phyloP scores from a whole-genome alignment of 1,284 basidiomycete species.

The Clitocybe nebularis region DNA sequence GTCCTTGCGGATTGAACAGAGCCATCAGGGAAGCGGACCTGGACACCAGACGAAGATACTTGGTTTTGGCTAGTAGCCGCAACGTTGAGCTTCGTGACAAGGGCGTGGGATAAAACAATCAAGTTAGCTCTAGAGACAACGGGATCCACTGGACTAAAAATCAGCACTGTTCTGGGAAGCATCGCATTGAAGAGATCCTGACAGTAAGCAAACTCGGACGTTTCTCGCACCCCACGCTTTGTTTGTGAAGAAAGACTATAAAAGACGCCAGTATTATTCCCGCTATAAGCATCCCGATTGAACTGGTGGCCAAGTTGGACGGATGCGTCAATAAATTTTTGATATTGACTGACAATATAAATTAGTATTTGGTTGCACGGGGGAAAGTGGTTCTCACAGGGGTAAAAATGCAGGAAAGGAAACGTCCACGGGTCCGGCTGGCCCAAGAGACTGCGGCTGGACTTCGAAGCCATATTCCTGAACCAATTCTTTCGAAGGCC shows the following conservation, averaged over 20 bases:
- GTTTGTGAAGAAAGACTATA: constrained; percentile 27
- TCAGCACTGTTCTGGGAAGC: neutral
- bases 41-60: constrained; percentile 18
- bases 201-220: constrained; percentile 27
- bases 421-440: constrained; percentile 23
- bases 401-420: constrained; percentile 27
- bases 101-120: constrained; percentile 21
- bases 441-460: constrained; percentile 21
- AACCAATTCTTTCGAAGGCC: constrained; percentile 9
- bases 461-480: constrained; percentile 24
- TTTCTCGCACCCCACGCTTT: constrained; percentile 18
- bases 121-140: constrained; percentile 20
- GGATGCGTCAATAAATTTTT: constrained; percentile 25
- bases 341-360: constrained; percentile 19
- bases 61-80: neutral
- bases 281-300: constrained; percentile 25
- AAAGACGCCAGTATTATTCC: constrained; percentile 26
- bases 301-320: constrained; percentile 25
- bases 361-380: neutral
- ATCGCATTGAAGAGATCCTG: constrained; percentile 6
- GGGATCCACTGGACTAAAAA: constrained; percentile 21
- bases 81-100: constrained; percentile 21
- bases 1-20: constrained; percentile 16
- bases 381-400: constrained; percentile 14
- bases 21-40: constrained; percentile 25